Conservation (phyloP, 208 protist genomes). For the Angomonas deanei region DNA sequence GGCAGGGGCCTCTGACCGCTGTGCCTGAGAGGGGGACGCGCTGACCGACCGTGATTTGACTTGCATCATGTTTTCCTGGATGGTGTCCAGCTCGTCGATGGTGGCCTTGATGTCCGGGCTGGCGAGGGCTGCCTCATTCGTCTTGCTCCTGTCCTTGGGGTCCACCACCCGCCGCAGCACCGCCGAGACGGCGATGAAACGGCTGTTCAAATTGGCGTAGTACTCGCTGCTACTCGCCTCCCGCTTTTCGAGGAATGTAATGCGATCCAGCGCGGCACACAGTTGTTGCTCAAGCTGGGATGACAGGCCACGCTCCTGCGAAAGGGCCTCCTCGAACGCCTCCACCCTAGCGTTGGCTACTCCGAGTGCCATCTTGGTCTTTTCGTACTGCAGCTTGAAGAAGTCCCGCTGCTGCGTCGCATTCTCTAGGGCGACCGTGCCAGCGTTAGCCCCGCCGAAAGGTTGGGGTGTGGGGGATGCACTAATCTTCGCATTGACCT, state of each 20-base stretch:
- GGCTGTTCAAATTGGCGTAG: conserved; percentile 28
- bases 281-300: conserved; percentile 31
- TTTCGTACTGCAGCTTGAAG: conserved; percentile 56
- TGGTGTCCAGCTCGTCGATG: not conserved
- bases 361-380: conserved; percentile 11
- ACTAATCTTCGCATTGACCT: conserved; percentile 3
- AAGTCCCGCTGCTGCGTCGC: conserved; percentile 52
- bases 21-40: not conserved
- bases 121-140: not conserved
- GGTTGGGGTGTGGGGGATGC: not conserved
- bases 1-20: not conserved
- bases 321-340: conserved; percentile 18
- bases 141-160: not conserved
- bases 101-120: conserved; percentile 2
- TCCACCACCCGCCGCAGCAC: conserved; percentile 41
- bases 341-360: conserved; percentile 20
- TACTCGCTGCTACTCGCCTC: conserved; percentile 17
- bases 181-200: conserved; percentile 35
- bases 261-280: conserved; percentile 26
- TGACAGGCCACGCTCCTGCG: conserved; percentile 18
- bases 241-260: conserved; percentile 18
- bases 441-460: not conserved
- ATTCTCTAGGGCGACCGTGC: conserved; percentile 14
- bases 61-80: not conserved
- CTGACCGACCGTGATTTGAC: not conserved